These are phyloP conservation scores for Marasmius sp. DNA, from an alignment of 1,284 basidiomycete genomes.

Conservation along the genomic window DNA sequence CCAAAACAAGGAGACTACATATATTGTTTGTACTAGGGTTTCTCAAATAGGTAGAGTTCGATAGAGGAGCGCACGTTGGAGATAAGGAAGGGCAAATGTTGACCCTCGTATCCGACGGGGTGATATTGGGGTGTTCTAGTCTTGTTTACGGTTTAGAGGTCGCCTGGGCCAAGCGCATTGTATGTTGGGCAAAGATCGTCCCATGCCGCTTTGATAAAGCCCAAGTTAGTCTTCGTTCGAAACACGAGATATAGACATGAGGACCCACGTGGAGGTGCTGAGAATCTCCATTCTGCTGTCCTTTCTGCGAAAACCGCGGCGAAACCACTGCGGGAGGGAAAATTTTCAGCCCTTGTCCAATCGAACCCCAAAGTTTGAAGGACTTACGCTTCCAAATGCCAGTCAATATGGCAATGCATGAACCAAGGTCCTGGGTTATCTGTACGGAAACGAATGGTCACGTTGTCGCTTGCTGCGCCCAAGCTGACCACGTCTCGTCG, in stretches of 20 bases:
- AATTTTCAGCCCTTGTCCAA: not conserved
- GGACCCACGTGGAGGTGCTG: constrained; percentile 19
- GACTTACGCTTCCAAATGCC: constrained; percentile 40
- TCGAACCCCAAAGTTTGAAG: not conserved
- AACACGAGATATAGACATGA: not conserved
- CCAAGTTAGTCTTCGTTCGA: not conserved
- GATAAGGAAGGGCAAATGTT: no score
- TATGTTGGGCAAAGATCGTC: constrained; percentile 26
- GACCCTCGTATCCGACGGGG: no score
- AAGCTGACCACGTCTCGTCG: constrained; percentile 32
- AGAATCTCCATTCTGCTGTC: constrained; percentile 14
- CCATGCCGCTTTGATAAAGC: constrained; percentile 21
- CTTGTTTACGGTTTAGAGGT: no score
- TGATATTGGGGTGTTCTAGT: no score
- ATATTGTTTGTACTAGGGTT: no score
- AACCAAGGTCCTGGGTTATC: constrained; percentile 43
- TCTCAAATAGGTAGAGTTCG: no score
- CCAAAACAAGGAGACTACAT: no score
- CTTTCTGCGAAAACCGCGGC: constrained; percentile 40
- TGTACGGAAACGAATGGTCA: constrained; percentile 33
- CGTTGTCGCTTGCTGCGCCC: constrained; percentile 25
- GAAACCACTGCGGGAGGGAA: constrained; percentile 27
- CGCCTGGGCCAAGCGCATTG: not conserved
- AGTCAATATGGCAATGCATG: constrained; percentile 49
- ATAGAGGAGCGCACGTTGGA: no score